These are phyloP conservation scores for Sinapis alba DNA, from an alignment of 441 rosid genomes.

Conservation along the genomic window DNA sequence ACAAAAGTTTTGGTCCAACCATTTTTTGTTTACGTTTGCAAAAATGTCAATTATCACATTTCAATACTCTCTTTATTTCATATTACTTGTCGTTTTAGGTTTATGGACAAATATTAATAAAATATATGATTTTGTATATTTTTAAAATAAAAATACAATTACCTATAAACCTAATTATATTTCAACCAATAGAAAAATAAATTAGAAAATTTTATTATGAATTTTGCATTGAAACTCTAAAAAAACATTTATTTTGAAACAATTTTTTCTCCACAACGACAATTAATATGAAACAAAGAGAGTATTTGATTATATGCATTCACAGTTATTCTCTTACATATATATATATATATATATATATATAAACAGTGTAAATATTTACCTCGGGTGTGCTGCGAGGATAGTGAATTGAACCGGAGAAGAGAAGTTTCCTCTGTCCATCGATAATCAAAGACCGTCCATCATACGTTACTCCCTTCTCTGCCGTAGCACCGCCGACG, in stretches of 20 bases:
- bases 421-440: constrained; percentile 69
- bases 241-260: no score
- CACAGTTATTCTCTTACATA: background rate
- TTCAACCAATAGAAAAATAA: no score
- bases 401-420: constrained; percentile 90
- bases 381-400: constrained; percentile 95
- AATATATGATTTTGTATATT: no score
- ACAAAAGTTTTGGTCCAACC: constrained; percentile 21
- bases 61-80: no score
- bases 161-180: no score
- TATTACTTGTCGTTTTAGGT: no score
- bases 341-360: background rate
- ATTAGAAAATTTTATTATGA: no score
- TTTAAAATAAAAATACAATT: no score
- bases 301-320: constrained; percentile 1
- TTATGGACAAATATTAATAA: no score
- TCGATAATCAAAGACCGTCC: constrained; percentile 74
- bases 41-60: background rate
- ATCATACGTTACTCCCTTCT: constrained; percentile 69
- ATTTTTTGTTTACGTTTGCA: background rate
- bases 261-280: no score
- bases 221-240: no score
- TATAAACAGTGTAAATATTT: background rate
- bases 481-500: constrained; percentile 29
- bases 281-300: no score